A percentile compares a stretch with the other conserved stretches of the same genome.
These are phyloP conservation scores for Pulveroboletus sp. DNA, from an alignment of 768 basidiomycete species.

Conservation along the genomic window DNA sequence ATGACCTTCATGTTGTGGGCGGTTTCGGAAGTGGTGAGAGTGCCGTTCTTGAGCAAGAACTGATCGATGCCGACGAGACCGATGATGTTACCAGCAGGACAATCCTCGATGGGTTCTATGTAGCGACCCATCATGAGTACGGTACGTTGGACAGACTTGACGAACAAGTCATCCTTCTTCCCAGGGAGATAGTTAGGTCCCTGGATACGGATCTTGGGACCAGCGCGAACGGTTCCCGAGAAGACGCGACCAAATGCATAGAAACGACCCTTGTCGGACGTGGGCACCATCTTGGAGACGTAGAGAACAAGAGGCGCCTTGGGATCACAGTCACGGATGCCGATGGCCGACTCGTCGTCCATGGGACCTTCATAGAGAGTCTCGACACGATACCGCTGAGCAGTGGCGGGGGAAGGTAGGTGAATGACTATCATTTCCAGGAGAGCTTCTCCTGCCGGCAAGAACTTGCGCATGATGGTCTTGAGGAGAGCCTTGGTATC, in stretches of 20 bases:
- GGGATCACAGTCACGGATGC: slow-evolving; percentile 97
- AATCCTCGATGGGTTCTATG: slow-evolving; percentile 98
- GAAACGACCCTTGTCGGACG: slow-evolving; percentile 99
- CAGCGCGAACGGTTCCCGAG: slow-evolving; percentile 94
- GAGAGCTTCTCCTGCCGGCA: slow-evolving; percentile 97
- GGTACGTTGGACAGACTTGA: slow-evolving; percentile 98
- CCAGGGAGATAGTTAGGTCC: slow-evolving; percentile 98
- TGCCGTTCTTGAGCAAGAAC: slow-evolving; percentile 99
- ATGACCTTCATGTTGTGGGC: slow-evolving; percentile 99
- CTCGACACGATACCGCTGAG: slow-evolving; percentile 98
- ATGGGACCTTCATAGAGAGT: slow-evolving; percentile 99
- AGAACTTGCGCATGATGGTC: slow-evolving; percentile 98
- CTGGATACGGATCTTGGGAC: slow-evolving; percentile 99
- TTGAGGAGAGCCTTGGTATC: slow-evolving; percentile 97
- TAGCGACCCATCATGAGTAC: slow-evolving; percentile 99
- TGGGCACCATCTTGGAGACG: slow-evolving; percentile 99
- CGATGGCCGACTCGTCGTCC: slow-evolving; percentile 99
- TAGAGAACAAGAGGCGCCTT: slow-evolving; percentile 95
- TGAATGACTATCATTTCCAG: slow-evolving; percentile 99
- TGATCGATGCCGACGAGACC: slow-evolving; percentile 99
- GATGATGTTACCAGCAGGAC: slow-evolving; percentile 96
- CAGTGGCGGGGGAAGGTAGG: slow-evolving; percentile 94
- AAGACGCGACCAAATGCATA: slow-evolving; percentile 99
- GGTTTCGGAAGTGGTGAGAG: slow-evolving; percentile 94
- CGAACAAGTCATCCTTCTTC: slow-evolving; percentile 96